A percentile compares a stretch with the other conserved stretches of the same genome.
Evolutionary conservation across 2,329 filamentous ascomycete species (phyloP).

Genomic region (Nigrospora oryzae): DNA sequence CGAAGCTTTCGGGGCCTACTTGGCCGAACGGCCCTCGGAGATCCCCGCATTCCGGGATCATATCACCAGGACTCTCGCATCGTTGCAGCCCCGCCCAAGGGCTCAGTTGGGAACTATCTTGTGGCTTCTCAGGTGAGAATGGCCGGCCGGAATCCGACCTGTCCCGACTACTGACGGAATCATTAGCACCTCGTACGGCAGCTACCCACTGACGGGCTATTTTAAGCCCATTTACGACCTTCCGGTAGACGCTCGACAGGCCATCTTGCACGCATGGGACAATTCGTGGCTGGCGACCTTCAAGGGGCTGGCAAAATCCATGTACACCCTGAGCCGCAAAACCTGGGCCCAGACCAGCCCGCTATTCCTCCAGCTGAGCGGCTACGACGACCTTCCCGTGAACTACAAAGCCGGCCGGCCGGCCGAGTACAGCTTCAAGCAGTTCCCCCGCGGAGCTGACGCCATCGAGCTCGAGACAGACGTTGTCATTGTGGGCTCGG

Average conservation of each 20-base stretch:
- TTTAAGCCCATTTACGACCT: constrained; percentile 39
- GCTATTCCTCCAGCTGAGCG: constrained; percentile 31
- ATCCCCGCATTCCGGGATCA: constrained; percentile 32
- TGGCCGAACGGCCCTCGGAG: constrained; percentile 29
- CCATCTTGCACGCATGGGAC: constrained; percentile 39
- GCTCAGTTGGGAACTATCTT: constrained; percentile 1
- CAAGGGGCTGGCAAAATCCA: constrained; percentile 31
- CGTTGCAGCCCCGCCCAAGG: neutral
- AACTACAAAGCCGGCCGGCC: constrained; percentile 22
- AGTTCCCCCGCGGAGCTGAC: constrained; percentile 24
- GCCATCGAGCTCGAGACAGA: constrained; percentile 54
- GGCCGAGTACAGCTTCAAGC: constrained; percentile 35
- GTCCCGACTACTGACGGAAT: too few species aligned
- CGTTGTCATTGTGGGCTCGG: constrained; percentile 62
- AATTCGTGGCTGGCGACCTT: constrained; percentile 36
- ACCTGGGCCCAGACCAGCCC: constrained; percentile 37
- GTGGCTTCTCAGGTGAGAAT: constrained; percentile 1
- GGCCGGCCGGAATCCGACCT: too few species aligned
- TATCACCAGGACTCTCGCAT: constrained; percentile 18
- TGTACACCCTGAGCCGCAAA: constrained; percentile 33
- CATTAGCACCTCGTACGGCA: constrained; percentile 34
- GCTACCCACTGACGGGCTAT: constrained; percentile 42
- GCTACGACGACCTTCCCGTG: constrained; percentile 33
- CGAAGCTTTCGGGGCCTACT: constrained; percentile 25
- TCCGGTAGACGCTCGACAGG: constrained; percentile 34